A percentile compares a stretch with the other conserved stretches of the same genome.
These are phyloP conservation scores for Debaryomyces prosopidis DNA, from an alignment of 805 yeast genomes.

Conservation along the genomic window DNA sequence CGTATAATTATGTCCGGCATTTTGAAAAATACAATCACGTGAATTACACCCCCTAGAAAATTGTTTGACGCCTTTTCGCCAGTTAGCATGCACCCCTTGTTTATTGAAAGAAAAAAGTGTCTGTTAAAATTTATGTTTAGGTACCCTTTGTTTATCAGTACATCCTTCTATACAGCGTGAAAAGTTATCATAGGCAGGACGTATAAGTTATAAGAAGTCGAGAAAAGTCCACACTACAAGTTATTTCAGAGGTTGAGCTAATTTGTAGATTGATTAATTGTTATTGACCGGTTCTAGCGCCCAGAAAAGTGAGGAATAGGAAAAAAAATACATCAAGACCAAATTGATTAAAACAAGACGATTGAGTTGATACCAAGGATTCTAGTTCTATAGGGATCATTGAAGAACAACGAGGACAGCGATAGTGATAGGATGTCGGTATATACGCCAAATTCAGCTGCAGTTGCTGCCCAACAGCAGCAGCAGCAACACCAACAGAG, in stretches of 20 bases:
- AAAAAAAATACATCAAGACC: background rate
- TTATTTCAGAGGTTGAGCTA: too few species aligned
- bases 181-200: background rate
- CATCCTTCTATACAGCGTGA: constrained; percentile 6
- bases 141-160: background rate
- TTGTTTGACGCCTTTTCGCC: background rate
- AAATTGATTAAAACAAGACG: background rate
- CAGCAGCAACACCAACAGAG: constrained; percentile 35
- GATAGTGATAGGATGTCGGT: constrained; percentile 26
- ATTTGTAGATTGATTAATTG: too few species aligned
- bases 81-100: background rate
- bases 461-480: constrained; percentile 23
- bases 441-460: constrained; percentile 35
- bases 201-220: background rate
- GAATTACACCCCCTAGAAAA: background rate
- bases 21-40: background rate
- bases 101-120: background rate
- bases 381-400: background rate
- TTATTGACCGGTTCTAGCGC: too few species aligned
- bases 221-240: background rate
- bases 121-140: background rate
- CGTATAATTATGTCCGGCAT: too few species aligned
- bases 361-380: background rate
- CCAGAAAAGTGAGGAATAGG: too few species aligned
- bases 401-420: background rate